Conservation (phyloP, 495 filamentous ascomycete species). For the Hypoxylon lienhwacheense region DNA sequence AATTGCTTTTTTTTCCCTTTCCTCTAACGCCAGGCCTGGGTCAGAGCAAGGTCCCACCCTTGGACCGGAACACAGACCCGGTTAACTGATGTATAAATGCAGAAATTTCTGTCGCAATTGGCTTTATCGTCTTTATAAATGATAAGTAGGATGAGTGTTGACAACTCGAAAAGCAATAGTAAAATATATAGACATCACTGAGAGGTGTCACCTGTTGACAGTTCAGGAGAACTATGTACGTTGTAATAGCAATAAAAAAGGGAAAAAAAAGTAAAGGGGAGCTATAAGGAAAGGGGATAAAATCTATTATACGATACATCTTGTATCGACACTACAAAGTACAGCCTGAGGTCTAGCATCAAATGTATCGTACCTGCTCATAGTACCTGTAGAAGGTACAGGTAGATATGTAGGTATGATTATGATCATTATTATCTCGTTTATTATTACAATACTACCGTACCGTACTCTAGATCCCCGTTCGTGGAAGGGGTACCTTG, state of each 20-base stretch:
- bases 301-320: too few relatives aligned
- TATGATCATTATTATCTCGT: constrained; percentile 32
- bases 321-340: too few relatives aligned
- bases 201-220: constrained; percentile 4
- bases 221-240: constrained; percentile 15
- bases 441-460: constrained; percentile 33
- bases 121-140: too few relatives aligned
- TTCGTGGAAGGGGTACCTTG: constrained; percentile 12
- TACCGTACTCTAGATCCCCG: constrained; percentile 27
- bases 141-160: constrained; percentile 16
- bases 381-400: too few relatives aligned
- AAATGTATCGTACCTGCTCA: too few relatives aligned
- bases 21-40: constrained; percentile 11
- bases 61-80: constrained; percentile 16
- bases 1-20: constrained; percentile 24
- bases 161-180: constrained; percentile 14
- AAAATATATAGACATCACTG: constrained; percentile 20
- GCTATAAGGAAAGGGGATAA: constrained; percentile 33
- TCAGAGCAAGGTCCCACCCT: constrained; percentile 33
- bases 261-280: constrained; percentile 21
- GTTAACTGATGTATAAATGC: not conserved
- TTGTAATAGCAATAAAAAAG: not conserved
- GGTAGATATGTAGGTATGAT: constrained; percentile 14
- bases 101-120: constrained; percentile 12
- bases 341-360: too few relatives aligned